Base-by-base conservation (phyloP, 1,284 basidiomycete genomes). In the Sporisorium reilianum region DNA sequence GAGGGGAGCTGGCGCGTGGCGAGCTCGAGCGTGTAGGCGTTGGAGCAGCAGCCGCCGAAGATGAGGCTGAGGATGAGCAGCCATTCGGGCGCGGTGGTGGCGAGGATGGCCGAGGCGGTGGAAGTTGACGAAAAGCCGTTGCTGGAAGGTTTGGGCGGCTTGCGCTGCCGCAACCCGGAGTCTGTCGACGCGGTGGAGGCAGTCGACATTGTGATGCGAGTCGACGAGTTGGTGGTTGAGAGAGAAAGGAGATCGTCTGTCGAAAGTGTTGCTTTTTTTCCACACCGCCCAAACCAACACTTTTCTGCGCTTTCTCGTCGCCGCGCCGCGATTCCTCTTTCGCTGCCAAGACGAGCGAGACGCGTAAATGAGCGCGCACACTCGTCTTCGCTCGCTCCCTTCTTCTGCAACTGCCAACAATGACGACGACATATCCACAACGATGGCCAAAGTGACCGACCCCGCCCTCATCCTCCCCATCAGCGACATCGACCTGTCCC, bases 1-100 rank as follows among this genome's bases (percentile, higher is more conserved):
- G 68, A 60, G 14, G 83, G 83, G 0, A 80, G 64, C 38, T 77
- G 73, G 12, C 51, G 56, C 5, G 81, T 84, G 16, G 78, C 72
- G 10, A 77, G 64, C 53, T 84, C 83, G 25, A 84, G 76, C 12
- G 72, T 73, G 44, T 63, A 79, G 12, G 82, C 83, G 62, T 84
- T 84, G 46, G 77, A 78, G 45, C 82, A 84, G 61, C 82, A 84
- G 14, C 82, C 82, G 38, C 78, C 81, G 51, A 84, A 84, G 68
- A 84, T 84, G 45, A 84, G 76, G n/a, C 61, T 59, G 34, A 83
- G 64, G 45, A 83, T 76, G 12, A 78, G 40, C 9, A 76, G 38
- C 79, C 79, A 81, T 59, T 76, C 73, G 1, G 60, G 55, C 1
- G 72, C 72, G 2, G 66, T 63, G 12, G 72, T 66, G 14, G 55